Conservation (phyloP, 371 early-diverging fungal species). For the Catenaria anguillulae region DNA sequence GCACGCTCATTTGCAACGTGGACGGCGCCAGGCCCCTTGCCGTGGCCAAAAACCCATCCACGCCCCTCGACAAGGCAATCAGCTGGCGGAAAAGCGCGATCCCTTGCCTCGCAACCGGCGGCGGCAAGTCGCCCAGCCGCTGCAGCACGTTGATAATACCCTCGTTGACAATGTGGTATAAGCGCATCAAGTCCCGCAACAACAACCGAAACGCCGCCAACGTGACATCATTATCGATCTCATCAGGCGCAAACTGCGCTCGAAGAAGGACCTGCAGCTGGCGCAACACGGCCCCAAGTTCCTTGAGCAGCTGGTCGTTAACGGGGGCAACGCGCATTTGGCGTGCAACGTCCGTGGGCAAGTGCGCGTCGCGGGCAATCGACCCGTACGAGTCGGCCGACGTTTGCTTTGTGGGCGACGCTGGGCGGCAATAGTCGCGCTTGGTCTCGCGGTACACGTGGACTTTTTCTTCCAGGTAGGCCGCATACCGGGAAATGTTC, state of each 20-base stretch:
- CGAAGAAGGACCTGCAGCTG: constrained; percentile 62
- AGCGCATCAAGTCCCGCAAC: constrained; percentile 63
- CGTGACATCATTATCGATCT: constrained; percentile 73
- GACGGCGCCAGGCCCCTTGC: background rate
- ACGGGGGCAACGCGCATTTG: constrained; percentile 40
- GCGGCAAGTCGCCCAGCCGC: background rate
- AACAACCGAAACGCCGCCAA: constrained; percentile 68
- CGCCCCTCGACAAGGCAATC: background rate
- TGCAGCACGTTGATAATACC: constrained; percentile 71
- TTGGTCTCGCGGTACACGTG: constrained; percentile 52
- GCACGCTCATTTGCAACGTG: background rate
- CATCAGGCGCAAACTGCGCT: constrained; percentile 67
- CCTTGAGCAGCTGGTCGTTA: constrained; percentile 52
- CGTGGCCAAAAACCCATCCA: background rate
- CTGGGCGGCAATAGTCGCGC: constrained; percentile 42
- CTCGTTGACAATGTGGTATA: constrained; percentile 81
- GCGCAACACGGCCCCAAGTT: constrained; percentile 59
- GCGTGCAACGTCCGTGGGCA: constrained; percentile 29
- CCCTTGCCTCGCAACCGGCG: background rate
- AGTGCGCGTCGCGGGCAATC: constrained; percentile 16
- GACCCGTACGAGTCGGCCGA: constrained; percentile 2
- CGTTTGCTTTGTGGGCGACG: constrained; percentile 1
- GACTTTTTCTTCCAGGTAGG: constrained; percentile 69
- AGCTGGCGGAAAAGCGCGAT: constrained; percentile 1
- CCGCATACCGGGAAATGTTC: constrained; percentile 65